Conservation (phyloP, 345 rosid genomes). For the Aethionema arabicum region DNA sequence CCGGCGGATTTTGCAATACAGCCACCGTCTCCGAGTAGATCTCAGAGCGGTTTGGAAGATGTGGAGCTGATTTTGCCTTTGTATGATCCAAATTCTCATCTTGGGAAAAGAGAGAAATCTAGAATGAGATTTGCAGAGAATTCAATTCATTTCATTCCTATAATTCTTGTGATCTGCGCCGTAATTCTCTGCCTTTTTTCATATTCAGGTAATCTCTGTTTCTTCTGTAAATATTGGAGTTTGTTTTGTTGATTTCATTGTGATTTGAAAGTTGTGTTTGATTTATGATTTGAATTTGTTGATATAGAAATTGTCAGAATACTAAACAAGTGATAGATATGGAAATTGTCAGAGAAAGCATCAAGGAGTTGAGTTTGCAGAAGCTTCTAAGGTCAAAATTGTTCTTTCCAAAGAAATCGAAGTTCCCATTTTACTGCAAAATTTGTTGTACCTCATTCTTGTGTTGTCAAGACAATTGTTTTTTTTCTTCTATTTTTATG, state of each 20-base stretch:
- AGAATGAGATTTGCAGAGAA: conserved; percentile 69
- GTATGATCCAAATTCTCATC: conserved; percentile 58
- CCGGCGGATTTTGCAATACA: conserved; percentile 25
- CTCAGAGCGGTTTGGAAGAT: conserved; percentile 34
- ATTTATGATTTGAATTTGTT: conserved; percentile 2
- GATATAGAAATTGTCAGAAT: not conserved
- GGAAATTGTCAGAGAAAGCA: conserved; percentile 10
- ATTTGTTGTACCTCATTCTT: conserved; percentile 7
- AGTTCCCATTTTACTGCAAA: too few species aligned
- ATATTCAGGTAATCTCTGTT: conserved; percentile 41
- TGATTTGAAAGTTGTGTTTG: conserved; percentile 3
- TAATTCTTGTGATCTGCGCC: conserved; percentile 58
- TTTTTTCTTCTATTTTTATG: not conserved
- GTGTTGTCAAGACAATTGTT: conserved; percentile 1
- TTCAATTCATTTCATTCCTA: conserved; percentile 73
- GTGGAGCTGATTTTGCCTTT: conserved; percentile 53
- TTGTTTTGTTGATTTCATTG: not conserved
- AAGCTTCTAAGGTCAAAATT: not conserved
- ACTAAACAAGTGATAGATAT: conserved; percentile 15
- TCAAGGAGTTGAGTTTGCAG: conserved; percentile 23
- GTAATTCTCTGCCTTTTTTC: conserved; percentile 82
- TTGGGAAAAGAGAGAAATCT: conserved; percentile 60
- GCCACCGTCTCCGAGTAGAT: conserved; percentile 33
- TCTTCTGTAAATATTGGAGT: not conserved
- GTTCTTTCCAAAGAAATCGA: not conserved